Base-by-base conservation (phyloP, 768 basidiomycete genomes). In the Mrakia blollopis region DNA sequence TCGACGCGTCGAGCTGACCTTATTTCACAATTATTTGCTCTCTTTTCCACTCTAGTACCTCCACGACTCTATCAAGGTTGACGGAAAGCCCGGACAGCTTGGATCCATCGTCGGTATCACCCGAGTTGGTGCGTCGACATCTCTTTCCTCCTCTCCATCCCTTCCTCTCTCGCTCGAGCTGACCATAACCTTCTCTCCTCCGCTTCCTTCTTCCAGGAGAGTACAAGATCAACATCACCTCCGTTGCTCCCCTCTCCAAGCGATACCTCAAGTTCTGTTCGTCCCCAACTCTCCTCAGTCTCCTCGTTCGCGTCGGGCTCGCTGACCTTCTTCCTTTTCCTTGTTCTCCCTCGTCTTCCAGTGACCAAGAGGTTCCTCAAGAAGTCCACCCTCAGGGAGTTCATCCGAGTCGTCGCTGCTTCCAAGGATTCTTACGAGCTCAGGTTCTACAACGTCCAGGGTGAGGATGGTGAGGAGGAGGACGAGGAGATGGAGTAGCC, bases 371-470 rank as follows among this genome's bases (percentile, higher is more conserved):
- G 77, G 18, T 78, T 52, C 71, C 77, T 78, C 65, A 78, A 78
- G 73, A 78, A 78, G 77, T 73, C 71, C 28, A 67, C 77, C 25
- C 73, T 78, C 28, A 50, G 77, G 39, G 77, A 78, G 65, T 78
- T 78, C 68, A 60, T 78, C 60, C 72, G 90, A 74, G 96, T 99
- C 80, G 93, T 98, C 80, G 93, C 96, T 50, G 90, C 93, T 35
- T 87, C 89, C 72, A 97, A 98, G 87, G 92, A 97, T 83, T 88
- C 88, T 80, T 99, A 98, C 86, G 90, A 94, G 82, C 90, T 99
- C 80, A 89, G 91, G 81, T 96, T 95, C 91, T 95, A 82, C 84
- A 85, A 84, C 73, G 50, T 78, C 57, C 77, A 78, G 65, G 77
- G 65, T 50, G 77, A 78, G 73, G 77, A 78, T 62, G 65, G 47